These are phyloP conservation scores for Picochlorum sp. DNA, from an alignment of 139 green algal species.

Conservation along the genomic window DNA sequence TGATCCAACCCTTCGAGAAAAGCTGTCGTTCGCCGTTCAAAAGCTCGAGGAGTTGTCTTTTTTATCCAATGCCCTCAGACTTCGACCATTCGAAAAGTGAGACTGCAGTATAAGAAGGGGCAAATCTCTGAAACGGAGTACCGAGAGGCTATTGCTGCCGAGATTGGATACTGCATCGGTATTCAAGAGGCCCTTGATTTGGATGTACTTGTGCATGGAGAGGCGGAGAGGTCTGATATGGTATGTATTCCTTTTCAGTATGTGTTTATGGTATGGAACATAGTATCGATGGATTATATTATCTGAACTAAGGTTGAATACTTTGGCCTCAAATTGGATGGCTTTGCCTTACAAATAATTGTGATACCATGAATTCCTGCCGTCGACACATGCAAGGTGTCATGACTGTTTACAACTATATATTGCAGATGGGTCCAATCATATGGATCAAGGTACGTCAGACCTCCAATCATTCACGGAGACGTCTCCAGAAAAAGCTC, in stretches of 20 bases:
- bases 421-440: constrained; percentile 65
- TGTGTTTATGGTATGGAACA: too few species aligned
- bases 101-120: constrained; percentile 52
- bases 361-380: neutral
- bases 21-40: constrained; percentile 71
- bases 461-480: constrained; percentile 71
- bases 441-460: constrained; percentile 79
- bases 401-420: too few species aligned
- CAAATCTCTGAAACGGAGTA: constrained; percentile 54
- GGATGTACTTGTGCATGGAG: constrained; percentile 87
- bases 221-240: constrained; percentile 74
- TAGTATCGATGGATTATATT: too few species aligned
- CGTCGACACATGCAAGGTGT: too few species aligned
- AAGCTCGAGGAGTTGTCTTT: constrained; percentile 58
- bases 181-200: constrained; percentile 60
- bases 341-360: constrained; percentile 59
- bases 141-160: constrained; percentile 42
- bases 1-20: constrained; percentile 9
- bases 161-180: constrained; percentile 46
- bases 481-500: constrained; percentile 51
- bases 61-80: constrained; percentile 52
- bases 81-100: constrained; percentile 42
- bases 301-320: constrained; percentile 41
- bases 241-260: constrained; percentile 14
- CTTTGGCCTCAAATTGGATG: constrained; percentile 77